phyloP scores from a whole-genome alignment of 148 eudicot genomes.

The Cornus suecica region DNA sequence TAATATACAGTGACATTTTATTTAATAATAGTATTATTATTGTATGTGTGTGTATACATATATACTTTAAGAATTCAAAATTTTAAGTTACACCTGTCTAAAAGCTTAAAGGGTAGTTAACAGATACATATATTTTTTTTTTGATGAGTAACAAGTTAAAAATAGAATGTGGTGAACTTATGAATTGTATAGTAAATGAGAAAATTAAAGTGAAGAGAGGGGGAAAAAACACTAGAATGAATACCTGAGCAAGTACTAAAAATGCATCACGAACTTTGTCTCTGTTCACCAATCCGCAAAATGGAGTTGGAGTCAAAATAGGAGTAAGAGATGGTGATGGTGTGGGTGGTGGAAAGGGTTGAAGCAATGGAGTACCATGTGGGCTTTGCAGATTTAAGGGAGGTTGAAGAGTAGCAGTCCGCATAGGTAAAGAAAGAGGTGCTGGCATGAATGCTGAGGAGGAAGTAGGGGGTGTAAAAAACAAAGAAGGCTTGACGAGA shows the following conservation, averaged over 20 bases:
- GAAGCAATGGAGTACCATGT: constrained; percentile 69
- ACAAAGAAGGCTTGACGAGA: constrained; percentile 67
- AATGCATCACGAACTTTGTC: constrained; percentile 66
- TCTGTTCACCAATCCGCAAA: constrained; percentile 39
- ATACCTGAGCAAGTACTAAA: constrained; percentile 56
- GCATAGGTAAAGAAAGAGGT: constrained; percentile 37
- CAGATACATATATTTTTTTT: no score
- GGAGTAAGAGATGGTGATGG: constrained; percentile 74
- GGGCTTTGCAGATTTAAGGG: constrained; percentile 51
- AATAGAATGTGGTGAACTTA: neutral
- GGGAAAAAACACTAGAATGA: neutral
- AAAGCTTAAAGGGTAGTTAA: no score
- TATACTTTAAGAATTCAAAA: no score
- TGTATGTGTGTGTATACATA: no score
- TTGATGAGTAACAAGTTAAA: no score
- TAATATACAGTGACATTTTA: no score
- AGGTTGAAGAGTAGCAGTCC: constrained; percentile 45
- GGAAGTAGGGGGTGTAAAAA: constrained; percentile 51
- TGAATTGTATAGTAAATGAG: neutral
- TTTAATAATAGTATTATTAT: no score
- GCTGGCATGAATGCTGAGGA: constrained; percentile 39
- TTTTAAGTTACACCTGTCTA: no score
- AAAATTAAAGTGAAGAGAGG: neutral
- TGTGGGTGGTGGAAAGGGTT: constrained; percentile 78
- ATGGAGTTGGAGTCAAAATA: constrained; percentile 19